phyloP scores from a whole-genome alignment of 2,329 filamentous ascomycete species.

The Colletotrichum ledebouriae region DNA sequence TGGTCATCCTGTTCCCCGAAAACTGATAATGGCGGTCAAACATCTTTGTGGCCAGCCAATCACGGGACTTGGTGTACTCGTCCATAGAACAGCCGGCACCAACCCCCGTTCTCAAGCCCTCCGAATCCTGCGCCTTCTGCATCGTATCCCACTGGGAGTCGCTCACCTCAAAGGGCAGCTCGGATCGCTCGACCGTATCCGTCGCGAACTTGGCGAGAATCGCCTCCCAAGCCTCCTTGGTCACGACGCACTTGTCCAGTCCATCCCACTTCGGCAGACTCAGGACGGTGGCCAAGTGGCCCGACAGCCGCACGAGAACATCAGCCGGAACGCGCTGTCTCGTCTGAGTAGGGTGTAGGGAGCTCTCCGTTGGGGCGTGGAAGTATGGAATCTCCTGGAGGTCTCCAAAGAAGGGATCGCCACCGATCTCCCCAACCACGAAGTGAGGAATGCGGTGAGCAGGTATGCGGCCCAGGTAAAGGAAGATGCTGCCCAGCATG shows the following conservation, averaged over 20 bases:
- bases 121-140: background rate
- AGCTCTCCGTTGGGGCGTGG: background rate
- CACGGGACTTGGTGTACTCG: background rate
- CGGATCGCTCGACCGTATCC: background rate
- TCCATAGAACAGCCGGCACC: background rate
- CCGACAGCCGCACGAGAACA: background rate
- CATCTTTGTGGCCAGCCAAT: background rate
- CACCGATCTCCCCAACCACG: conserved; percentile 48
- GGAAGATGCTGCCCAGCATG: background rate
- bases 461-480: conserved; percentile 5
- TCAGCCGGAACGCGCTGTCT: background rate
- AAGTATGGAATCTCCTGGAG: background rate
- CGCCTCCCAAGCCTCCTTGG: background rate
- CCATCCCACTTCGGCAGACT: background rate
- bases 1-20: too few relatives aligned
- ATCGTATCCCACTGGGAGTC: background rate
- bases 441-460: background rate
- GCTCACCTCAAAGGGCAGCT: conserved; percentile 2
- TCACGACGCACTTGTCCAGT: background rate
- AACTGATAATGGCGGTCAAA: background rate
- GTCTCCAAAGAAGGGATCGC: background rate
- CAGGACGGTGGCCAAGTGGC: background rate
- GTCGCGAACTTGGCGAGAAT: conserved; percentile 5
- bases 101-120: background rate
- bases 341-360: too few relatives aligned